Base-by-base conservation (phyloP, 495 filamentous ascomycete species). In the Lasiosphaeriaceae sp. region DNA sequence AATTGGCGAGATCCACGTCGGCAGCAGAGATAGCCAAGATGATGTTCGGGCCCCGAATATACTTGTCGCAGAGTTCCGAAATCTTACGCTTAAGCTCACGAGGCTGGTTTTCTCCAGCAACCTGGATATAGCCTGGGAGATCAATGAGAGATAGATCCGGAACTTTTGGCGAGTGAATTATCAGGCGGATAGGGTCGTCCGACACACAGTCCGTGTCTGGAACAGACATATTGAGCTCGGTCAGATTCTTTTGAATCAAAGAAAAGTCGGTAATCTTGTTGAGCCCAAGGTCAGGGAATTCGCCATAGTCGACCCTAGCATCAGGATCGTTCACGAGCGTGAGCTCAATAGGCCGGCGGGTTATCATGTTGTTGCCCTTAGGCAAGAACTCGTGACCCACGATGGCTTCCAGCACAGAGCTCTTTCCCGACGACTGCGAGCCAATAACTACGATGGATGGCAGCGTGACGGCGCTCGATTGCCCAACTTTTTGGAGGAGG, bases 281-380 rank as follows among this genome's bases (percentile, higher is more conserved):
- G 2, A 97, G 74, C 0, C 92, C 92, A 2, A 99, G 80, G 34
- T 92, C 90, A 6, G 95, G 91, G 65, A 99, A 99, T 73, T 97
- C 94, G 62, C 92, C 94, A 65, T 96, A 97, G 66, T 99, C 94
- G 7, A 84, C 83, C n/a, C 86, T 82, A 2, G 90, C 86, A 52
- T 94, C 88, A 1, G 94, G 92, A 0, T 94, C 96, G 70, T 99
- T 97, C 70, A 99, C 86, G 8, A 99, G 81, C 0, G 94, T 99
- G 45, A 99, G 83, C 69, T 99, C 94, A 64, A 99, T 99, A 1
- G 94, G 94, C 55, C 94, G 83, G 14, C 94, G 83, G 8, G 94
- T 99, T 55, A 99, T 92, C 94, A 99, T 99, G 67, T 99, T 99
- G 16, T 85, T 88, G 19, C 94, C 94, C 70, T 99, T 99, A 31